Base-by-base conservation (phyloP, 2,329 filamentous ascomycete genomes). In the Fusarium miscanthi region DNA sequence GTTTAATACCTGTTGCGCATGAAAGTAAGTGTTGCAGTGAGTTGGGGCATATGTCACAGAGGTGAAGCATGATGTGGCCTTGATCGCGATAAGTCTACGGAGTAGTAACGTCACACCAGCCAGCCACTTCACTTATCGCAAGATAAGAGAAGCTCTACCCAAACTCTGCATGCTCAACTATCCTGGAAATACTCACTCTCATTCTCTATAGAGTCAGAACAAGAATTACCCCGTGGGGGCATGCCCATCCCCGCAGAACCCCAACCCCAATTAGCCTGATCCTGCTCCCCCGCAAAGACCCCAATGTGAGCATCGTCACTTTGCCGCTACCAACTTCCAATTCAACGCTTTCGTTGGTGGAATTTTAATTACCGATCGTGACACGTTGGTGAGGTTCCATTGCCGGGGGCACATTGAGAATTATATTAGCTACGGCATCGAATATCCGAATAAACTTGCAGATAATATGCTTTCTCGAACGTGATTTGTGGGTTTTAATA, bases 401-500 rank as follows among this genome's bases (percentile, higher is more conserved):
- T 31, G n/a, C 33, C n/a, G 13, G 25, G 42, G 42, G 9, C 1
- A 30, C 23, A 41, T 63, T 16, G 9, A 52, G 43, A 8, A 45
- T 31, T 40, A 33, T 27, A 46, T 53, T 48, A 42, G 38, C 25
- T 37, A 64, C 66, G 65, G 66, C 66, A 64, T 33, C 14, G 54
- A 21, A 52, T 23, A 69, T 52, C 66, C 64, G 66, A 41, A 8
- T 12, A 23, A 38, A 23, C 11, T 46, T 37, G 35, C 35, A 38
- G 9, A 41, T 16, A 27, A 27, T 31, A 7, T n/a, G 9, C 17
- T 14, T 30, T 6, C 35, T 62, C 14, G 9, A 30, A 30, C 12
- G 3, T 69, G 58, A 69, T 69, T 69, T 58, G 66, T 69, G 66
- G 66, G 69, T 30, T 69, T 58, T 51, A 14, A 21, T 0, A 19